Percentiles rank a stretch among this genome's conserved stretches.
phyloP scores from a whole-genome alignment of 2,329 filamentous ascomycete genomes.

The Pseudohalonectria lignicola region DNA sequence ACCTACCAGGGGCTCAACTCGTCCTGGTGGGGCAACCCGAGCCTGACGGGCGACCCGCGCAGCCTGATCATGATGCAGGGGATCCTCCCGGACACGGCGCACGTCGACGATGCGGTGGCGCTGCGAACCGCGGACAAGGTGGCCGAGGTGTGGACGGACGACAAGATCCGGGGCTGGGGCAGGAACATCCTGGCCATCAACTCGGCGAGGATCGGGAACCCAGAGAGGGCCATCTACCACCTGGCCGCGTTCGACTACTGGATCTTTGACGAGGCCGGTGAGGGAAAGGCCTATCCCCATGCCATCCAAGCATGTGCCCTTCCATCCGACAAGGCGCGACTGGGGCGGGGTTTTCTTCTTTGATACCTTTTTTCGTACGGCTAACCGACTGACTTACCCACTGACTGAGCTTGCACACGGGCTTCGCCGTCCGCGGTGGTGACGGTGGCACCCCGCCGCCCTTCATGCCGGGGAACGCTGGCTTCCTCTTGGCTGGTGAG shows the following conservation, averaged over 20 bases:
- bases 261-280: slow-evolving; percentile 27
- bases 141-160: slow-evolving; percentile 26
- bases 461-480: slow-evolving; percentile 26
- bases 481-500: slow-evolving; percentile 20
- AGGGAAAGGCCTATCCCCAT: too few species aligned
- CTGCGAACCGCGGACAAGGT: slow-evolving; percentile 26
- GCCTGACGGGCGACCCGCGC: slow-evolving; percentile 27
- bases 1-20: slow-evolving; percentile 34
- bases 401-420: too few species aligned
- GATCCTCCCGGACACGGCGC: slow-evolving; percentile 26
- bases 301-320: too few species aligned
- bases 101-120: slow-evolving; percentile 22
- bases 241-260: slow-evolving; percentile 29
- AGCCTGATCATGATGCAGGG: slow-evolving; percentile 32
- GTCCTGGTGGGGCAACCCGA: slow-evolving; percentile 28
- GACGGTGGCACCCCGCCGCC: slow-evolving; percentile 18
- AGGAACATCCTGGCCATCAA: slow-evolving; percentile 35
- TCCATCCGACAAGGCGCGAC: too few species aligned
- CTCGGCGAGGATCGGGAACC: slow-evolving; percentile 26
- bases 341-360: too few species aligned
- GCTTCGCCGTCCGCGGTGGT: slow-evolving; percentile 17
- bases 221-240: slow-evolving; percentile 26
- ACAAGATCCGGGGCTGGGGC: slow-evolving; percentile 32
- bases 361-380: too few species aligned
- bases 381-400: too few species aligned